Percentiles rank a stretch among this genome's conserved stretches.
Conservation (phyloP, 1,284 basidiomycete species). For the Tylopilus orsonianus region DNA sequence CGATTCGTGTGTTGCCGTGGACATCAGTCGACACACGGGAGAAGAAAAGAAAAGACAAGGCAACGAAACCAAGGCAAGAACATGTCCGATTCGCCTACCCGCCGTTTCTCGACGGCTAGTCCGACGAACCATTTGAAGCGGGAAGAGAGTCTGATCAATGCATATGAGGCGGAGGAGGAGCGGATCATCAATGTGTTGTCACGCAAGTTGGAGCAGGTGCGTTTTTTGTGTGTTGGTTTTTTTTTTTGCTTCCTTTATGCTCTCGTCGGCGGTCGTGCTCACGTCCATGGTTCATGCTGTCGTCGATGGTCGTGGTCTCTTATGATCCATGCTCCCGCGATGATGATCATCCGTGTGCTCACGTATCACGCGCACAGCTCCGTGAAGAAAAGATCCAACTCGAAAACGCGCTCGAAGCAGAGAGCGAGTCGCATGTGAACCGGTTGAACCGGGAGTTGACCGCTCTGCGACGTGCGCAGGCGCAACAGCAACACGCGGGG, state of each 20-base stretch:
- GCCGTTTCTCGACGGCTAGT: slow-evolving; percentile 54
- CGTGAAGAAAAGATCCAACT: slow-evolving; percentile 80
- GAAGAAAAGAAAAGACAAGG: not conserved
- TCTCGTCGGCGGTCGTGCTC: too few species aligned
- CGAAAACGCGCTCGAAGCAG: slow-evolving; percentile 76
- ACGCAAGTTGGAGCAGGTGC: slow-evolving; percentile 74
- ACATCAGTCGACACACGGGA: not conserved
- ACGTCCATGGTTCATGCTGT: too few species aligned
- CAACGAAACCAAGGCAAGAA: not conserved
- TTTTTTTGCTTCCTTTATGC: not conserved
- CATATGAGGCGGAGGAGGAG: slow-evolving; percentile 85
- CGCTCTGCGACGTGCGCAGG: slow-evolving; percentile 55
- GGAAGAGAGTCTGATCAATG: slow-evolving; percentile 77
- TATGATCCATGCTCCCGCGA: too few species aligned
- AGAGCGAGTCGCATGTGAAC: slow-evolving; percentile 78
- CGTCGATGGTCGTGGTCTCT: too few species aligned
- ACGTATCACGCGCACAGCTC: slow-evolving; percentile 43
- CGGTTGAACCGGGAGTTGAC: slow-evolving; percentile 67
- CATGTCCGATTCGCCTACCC: slow-evolving; percentile 65
- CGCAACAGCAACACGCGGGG: slow-evolving; percentile 31
- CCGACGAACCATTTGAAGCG: slow-evolving; percentile 49
- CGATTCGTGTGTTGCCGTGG: too few species aligned
- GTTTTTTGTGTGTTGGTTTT: slow-evolving; percentile 18
- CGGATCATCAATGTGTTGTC: slow-evolving; percentile 79
- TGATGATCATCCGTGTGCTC: not conserved